Evolutionary conservation across 805 yeast species (phyloP).

Genomic region (Nakazawaea holstii): DNA sequence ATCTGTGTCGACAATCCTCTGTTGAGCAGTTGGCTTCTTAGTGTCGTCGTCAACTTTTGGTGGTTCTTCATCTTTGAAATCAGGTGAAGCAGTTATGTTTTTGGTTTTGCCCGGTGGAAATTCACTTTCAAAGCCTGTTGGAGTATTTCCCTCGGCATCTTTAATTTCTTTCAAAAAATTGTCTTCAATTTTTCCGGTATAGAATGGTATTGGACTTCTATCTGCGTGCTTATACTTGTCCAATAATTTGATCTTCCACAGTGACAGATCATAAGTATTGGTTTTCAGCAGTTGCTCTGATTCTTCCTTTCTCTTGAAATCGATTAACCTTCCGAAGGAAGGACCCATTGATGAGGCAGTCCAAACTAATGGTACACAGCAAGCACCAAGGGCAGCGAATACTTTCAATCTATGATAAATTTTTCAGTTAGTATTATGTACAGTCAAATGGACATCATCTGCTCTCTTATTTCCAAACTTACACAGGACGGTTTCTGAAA

Average conservation of each 20-base stretch:
- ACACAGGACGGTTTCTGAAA: slow-evolving; percentile 10
- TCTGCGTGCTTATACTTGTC: neutral
- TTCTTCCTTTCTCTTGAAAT: slow-evolving; percentile 8
- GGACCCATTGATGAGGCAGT: slow-evolving; percentile 5
- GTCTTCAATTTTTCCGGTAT: neutral
- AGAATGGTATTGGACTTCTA: neutral
- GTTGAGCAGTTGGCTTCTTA: neutral
- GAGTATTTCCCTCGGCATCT: neutral
- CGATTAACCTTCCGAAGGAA: slow-evolving; percentile 8
- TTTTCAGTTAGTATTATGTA: slow-evolving; percentile 1
- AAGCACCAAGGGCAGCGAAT: slow-evolving; percentile 4
- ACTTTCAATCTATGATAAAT: slow-evolving; percentile 4
- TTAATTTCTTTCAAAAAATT: slow-evolving; percentile 4
- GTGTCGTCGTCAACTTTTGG: neutral
- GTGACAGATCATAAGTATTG: slow-evolving; percentile 4
- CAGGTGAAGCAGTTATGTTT: neutral
- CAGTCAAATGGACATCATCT: too few species aligned
- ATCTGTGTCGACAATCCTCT: neutral
- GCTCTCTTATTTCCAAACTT: neutral
- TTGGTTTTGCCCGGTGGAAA: neutral
- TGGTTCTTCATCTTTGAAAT: neutral
- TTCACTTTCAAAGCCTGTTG: slow-evolving; percentile 2
- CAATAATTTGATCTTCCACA: slow-evolving; percentile 4
- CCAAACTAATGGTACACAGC: slow-evolving; percentile 2
- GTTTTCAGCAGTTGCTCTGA: slow-evolving; percentile 1